Percentiles rank a stretch among this genome's conserved stretches.
Conservation (phyloP, 2,329 filamentous ascomycete species). For the Dactylellina cionopaga region DNA sequence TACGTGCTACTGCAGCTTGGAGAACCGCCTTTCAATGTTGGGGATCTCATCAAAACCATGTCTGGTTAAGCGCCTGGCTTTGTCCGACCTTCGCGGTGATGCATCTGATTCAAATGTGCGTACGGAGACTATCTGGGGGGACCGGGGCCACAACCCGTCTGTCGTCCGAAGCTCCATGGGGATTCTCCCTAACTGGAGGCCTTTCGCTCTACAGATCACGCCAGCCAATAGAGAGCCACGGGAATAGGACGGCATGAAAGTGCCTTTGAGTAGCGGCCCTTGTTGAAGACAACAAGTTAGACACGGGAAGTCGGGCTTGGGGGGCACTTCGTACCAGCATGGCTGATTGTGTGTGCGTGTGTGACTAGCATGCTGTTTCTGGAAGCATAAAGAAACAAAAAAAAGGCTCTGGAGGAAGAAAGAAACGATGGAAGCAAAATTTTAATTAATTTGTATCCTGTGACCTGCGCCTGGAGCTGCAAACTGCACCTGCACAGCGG, state of each 20-base stretch:
- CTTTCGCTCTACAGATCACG: too few relatives aligned
- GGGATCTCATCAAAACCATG: neutral
- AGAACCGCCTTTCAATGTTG: slow-evolving; percentile 8
- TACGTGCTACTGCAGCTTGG: slow-evolving; percentile 20
- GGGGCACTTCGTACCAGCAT: too few relatives aligned
- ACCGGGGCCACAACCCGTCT: neutral
- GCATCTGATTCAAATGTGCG: neutral
- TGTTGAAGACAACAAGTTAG: slow-evolving; percentile 17
- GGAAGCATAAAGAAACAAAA: slow-evolving; percentile 46
- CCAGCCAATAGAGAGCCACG: slow-evolving; percentile 33
- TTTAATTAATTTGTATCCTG: slow-evolving; percentile 38
- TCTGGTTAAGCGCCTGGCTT: slow-evolving; percentile 37
- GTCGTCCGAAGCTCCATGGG: slow-evolving; percentile 41
- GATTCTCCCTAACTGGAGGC: slow-evolving; percentile 4
- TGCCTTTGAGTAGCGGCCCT: slow-evolving; percentile 44
- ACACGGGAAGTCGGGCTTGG: slow-evolving; percentile 23
- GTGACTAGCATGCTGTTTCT: slow-evolving; percentile 52
- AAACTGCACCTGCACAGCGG: slow-evolving; percentile 51
- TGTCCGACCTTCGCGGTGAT: neutral
- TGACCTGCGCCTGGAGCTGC: slow-evolving; percentile 53
- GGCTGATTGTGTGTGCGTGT: slow-evolving; percentile 14
- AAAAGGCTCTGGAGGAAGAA: too few relatives aligned
- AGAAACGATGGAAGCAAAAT: neutral
- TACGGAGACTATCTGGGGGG: slow-evolving; percentile 17
- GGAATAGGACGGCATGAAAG: slow-evolving; percentile 44